Conservation (phyloP, 2,329 filamentous ascomycete genomes). For the Kalmusia sp. region DNA sequence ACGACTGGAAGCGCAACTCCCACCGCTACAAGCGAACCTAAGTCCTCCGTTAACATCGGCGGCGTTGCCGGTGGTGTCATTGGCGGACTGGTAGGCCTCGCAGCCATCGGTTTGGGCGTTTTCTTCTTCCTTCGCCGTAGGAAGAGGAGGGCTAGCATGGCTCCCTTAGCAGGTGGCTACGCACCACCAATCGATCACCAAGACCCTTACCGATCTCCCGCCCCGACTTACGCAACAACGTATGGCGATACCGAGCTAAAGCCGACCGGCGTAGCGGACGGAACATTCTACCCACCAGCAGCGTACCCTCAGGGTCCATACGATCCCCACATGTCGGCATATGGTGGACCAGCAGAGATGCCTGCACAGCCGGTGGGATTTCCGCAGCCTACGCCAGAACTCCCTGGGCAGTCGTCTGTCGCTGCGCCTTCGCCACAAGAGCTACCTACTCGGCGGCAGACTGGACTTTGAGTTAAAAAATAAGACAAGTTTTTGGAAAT, state of each 20-base stretch:
- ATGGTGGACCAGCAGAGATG: neutral
- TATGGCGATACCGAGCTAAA: constrained; percentile 7
- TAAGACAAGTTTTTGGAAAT: too few species aligned
- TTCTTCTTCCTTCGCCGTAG: constrained; percentile 8
- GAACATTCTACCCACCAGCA: neutral
- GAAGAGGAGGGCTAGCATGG: neutral
- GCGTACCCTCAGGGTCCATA: constrained; percentile 12
- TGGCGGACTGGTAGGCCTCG: constrained; percentile 9
- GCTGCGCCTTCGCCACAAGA: neutral
- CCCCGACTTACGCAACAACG: neutral
- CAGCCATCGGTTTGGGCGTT: constrained; percentile 5
- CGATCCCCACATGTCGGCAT: constrained; percentile 11
- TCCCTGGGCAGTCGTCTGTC: neutral
- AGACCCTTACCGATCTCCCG: neutral
- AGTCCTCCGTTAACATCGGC: constrained; percentile 3
- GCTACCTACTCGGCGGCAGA: neutral
- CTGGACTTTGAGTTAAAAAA: too few species aligned
- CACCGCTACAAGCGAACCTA: neutral
- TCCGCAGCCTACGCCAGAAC: neutral
- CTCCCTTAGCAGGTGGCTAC: neutral
- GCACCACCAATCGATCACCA: constrained; percentile 2
- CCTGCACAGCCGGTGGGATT: neutral
- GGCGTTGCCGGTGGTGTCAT: constrained; percentile 11
- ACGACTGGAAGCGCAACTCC: neutral
- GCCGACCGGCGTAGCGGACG: constrained; percentile 6